Percentiles rank a stretch among this genome's conserved stretches.
Conservation (phyloP, 2,329 filamentous ascomycete genomes). For the Sarocladiaceae sp. region DNA sequence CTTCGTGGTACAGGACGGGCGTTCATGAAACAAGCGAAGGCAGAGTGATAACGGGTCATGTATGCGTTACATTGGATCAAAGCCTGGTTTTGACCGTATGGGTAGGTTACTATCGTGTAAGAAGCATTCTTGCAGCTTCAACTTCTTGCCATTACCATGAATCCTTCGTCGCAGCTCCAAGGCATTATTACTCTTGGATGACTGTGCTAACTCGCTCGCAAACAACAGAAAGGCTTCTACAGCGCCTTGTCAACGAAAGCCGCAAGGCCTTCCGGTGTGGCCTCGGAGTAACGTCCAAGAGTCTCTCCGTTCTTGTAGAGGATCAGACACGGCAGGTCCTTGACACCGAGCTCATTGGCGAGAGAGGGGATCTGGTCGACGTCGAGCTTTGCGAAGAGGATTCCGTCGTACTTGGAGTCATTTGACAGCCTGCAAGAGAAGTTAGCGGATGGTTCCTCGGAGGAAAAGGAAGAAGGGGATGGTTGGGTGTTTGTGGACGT, state of each 20-base stretch:
- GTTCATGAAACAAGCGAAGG: no score
- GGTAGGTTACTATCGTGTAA: no score
- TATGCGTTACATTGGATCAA: no score
- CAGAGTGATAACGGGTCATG: no score
- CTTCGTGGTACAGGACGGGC: no score
- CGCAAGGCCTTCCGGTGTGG: background rate
- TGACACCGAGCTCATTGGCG: slow-evolving; percentile 6
- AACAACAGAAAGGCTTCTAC: background rate
- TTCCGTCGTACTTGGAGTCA: background rate
- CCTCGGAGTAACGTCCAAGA: background rate
- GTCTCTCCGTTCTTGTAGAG: slow-evolving; percentile 6
- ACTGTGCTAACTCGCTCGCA: no score
- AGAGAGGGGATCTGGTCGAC: slow-evolving; percentile 9
- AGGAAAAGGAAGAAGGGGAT: background rate
- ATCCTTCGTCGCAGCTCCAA: no score
- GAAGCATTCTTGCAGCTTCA: no score
- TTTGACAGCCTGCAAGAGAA: background rate
- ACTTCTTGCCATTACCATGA: no score
- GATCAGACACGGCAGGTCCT: slow-evolving; percentile 7
- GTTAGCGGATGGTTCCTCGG: background rate
- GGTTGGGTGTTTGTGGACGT: background rate
- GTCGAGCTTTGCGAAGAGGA: slow-evolving; percentile 9
- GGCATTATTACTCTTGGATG: no score
- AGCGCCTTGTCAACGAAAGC: slow-evolving; percentile 5
- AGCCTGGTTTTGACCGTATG: no score